Base-by-base conservation (phyloP, 2,329 filamentous ascomycete species). In the Nannizzia gypsea region DNA sequence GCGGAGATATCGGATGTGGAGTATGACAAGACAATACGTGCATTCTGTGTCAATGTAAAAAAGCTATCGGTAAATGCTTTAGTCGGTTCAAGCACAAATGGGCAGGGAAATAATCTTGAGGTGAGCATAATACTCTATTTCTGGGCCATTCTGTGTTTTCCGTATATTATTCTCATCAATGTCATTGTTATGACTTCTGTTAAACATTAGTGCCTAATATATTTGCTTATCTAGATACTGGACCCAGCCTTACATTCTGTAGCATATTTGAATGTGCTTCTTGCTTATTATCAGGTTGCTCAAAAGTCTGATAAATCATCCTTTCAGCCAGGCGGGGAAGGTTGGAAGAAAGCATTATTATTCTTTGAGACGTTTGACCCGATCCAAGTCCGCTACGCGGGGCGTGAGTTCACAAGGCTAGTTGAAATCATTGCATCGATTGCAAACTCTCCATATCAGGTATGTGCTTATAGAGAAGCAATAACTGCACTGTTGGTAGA, bases 201-300 rank as follows among this genome's bases (percentile, higher is more conserved):
- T 46, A 17, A 20, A 11, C 44, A 26, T 50, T 15, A 13, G 44
- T 36, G 20, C 34, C 38, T 24, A 56, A 56, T 34, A 56, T 42
- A 9, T 24, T 24, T 17, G 3, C 38, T 8, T 38, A 24, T 28
- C 3, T 38, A 34, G 44, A 55, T 40, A 42, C 65, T 85, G 61
- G 76, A 85, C 65, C 83, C 85, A 20, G 70, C 77, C 6, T 70
- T 76, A 42, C 82, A 87, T 68, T 80, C 81, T 17, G 76, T 86
- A 63, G 75, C 81, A 6, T 87, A 85, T 70, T 72, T 83, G 56
- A 78, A 76, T 63, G 74, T 81, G 54, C 74, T 87, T 40, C 70
- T 76, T 54, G 74, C 76, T 34, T 77, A 79, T 62, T 75, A 83
- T 60, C 68, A 73, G 42, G 69, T 62, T 46, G 36, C 67, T 34